Evolutionary conservation across 2,329 filamentous ascomycete genomes (phyloP).

Genomic region (Nothopassalora personata): DNA sequence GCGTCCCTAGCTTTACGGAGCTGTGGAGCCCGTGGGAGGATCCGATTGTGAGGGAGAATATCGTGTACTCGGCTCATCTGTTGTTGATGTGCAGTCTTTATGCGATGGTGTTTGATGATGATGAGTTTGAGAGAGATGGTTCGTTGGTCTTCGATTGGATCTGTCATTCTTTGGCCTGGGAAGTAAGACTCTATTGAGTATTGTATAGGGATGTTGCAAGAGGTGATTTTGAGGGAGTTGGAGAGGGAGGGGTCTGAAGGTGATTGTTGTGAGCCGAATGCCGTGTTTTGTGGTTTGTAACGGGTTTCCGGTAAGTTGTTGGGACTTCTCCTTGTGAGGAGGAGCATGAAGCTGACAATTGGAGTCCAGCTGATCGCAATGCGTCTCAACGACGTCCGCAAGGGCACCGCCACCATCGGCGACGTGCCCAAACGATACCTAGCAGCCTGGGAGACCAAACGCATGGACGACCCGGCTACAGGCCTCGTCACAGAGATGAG

Average conservation of each 20-base stretch:
- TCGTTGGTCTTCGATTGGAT: constrained; percentile 37
- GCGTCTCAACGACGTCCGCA: constrained; percentile 34
- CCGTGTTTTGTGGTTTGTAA: constrained; percentile 39
- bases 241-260: constrained; percentile 38
- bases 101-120: constrained; percentile 41
- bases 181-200: constrained; percentile 33
- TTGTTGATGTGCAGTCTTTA: constrained; percentile 39
- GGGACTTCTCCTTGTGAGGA: not conserved
- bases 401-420: constrained; percentile 31
- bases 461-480: constrained; percentile 21
- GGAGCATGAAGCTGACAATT: not conserved
- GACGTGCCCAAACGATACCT: constrained; percentile 37
- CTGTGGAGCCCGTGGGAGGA: constrained; percentile 41
- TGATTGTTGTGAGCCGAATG: constrained; percentile 43
- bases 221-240: constrained; percentile 35
- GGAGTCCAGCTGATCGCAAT: constrained; percentile 34
- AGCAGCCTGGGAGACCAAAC: constrained; percentile 32
- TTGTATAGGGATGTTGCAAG: constrained; percentile 31
- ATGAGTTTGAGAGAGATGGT: constrained; percentile 34
- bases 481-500: no score
- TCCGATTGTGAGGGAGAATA: constrained; percentile 38
- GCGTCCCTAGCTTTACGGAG: constrained; percentile 37
- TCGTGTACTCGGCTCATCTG: constrained; percentile 41
- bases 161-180: constrained; percentile 36
- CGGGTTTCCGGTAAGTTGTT: constrained; percentile 37